These are phyloP conservation scores for Hanseniaspora meyeri DNA, from an alignment of 805 yeast species.

Conservation along the genomic window DNA sequence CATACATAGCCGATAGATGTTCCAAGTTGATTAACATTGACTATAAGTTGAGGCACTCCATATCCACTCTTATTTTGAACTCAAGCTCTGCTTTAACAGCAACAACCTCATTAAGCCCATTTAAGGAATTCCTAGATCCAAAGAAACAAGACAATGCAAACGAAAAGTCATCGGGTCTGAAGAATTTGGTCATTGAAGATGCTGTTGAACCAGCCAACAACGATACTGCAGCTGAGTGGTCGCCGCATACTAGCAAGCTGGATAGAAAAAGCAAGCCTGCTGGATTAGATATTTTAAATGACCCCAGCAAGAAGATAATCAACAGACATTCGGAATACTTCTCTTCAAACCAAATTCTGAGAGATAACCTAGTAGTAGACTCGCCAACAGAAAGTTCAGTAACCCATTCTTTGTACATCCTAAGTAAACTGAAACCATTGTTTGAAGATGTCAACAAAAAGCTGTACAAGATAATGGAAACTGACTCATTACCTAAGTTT, in stretches of 20 bases:
- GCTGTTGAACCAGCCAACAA: neutral
- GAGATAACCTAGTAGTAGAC: neutral
- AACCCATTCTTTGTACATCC: conserved; percentile 26
- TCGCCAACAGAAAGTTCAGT: conserved; percentile 29
- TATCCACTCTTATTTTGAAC: conserved; percentile 31
- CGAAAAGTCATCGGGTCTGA: neutral
- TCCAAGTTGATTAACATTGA: conserved; percentile 63
- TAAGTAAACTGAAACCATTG: conserved; percentile 32
- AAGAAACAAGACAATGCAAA: neutral
- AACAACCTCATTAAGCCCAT: neutral
- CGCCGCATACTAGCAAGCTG: neutral
- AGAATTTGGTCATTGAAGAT: neutral
- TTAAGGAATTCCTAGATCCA: neutral
- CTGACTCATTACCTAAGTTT: conserved; percentile 65
- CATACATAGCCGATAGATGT: conserved; percentile 53
- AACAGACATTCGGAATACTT: neutral
- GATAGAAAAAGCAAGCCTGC: neutral
- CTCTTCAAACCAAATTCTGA: neutral
- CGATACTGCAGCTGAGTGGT: neutral
- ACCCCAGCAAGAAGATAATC: neutral
- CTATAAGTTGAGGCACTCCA: conserved; percentile 35
- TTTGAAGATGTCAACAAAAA: conserved; percentile 39
- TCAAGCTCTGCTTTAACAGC: conserved; percentile 28
- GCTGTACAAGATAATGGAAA: conserved; percentile 50
- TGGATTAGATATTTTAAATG: neutral